Base-by-base conservation (phyloP, 345 rosid species). In the Syzygium aqueum region DNA sequence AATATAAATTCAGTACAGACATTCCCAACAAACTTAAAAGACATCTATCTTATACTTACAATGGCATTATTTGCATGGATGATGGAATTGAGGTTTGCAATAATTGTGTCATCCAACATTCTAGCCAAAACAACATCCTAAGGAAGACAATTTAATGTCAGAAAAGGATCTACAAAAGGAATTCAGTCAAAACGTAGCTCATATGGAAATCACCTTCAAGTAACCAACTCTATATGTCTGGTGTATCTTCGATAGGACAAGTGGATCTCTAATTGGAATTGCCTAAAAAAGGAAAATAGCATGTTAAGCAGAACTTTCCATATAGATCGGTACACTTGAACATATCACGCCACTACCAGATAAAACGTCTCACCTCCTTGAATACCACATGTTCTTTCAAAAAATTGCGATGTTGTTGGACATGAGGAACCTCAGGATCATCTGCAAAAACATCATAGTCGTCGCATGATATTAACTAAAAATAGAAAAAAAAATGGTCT, bases 91-190 rank as follows among this genome's bases (percentile, higher is more conserved):
- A 97, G 95, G 87, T 91, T 94, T 87, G 91, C 93, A 90, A 91
- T 86, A 54, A 95, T 95, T 40, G 93, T 92, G 87, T 94, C 98
- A 91, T 97, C 99, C 94, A 96, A 89, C 67, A 93, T 92, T 93
- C 99, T 95, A 61, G 98, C 97, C 97, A 95, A 92, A 91, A 97
- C 95, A 86, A 96, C 94, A 91, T 97, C 99, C 99, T 97, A 89
- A 87, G 90, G 89, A 90, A 56, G 83, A 87, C 53, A 30, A 85
- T 54, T 50, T 65, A 77, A 33, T 21, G 49, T 73, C 82, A 73
- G 82, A 19, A 73, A 73, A 73, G 82, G 49, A 73, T 73, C 27
- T 49, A 73, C 49, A 33, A 73, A 73, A 73, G 49, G 49, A 28
- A 85, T 88, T 30, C 89, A 43, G 84, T 83, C 37, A 67, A 53